A percentile compares a stretch with the other conserved stretches of the same genome.
Evolutionary conservation across 371 early-diverging fungal species (phyloP).

Genomic region (Mortierella polycephala): DNA sequence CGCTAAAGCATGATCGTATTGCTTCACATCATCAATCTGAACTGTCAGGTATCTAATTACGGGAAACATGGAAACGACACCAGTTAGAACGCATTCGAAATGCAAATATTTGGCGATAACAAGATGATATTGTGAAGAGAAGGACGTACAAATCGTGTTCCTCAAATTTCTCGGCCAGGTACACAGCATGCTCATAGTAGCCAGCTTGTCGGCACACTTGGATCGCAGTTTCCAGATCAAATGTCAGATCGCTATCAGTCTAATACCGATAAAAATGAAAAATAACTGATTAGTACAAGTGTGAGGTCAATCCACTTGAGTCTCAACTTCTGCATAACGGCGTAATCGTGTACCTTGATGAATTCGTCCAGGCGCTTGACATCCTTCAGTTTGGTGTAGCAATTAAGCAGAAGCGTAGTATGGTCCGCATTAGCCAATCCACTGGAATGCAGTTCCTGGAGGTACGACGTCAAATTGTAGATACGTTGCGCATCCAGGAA

Average conservation of each 20-base stretch:
- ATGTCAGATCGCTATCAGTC: constrained; percentile 76
- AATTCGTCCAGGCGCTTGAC: constrained; percentile 84
- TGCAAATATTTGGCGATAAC: background rate
- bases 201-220: constrained; percentile 92
- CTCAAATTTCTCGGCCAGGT: constrained; percentile 83
- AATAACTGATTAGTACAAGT: background rate
- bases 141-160: constrained; percentile 79
- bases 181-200: constrained; percentile 88
- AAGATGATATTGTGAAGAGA: background rate
- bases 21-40: constrained; percentile 86
- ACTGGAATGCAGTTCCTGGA: constrained; percentile 88
- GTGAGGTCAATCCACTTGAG: background rate
- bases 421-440: constrained; percentile 92
- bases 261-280: constrained; percentile 13
- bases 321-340: too few species aligned
- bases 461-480: constrained; percentile 86
- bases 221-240: constrained; percentile 95
- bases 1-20: constrained; percentile 77
- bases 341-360: constrained; percentile 68
- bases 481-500: constrained; percentile 95
- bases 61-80: background rate
- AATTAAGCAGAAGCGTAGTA: constrained; percentile 94
- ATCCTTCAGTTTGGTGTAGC: constrained; percentile 95
- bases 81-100: background rate
- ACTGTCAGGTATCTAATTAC: constrained; percentile 70